Conservation (phyloP, 176 grass and related monocot genomes). For the Aegilops bicornis region DNA sequence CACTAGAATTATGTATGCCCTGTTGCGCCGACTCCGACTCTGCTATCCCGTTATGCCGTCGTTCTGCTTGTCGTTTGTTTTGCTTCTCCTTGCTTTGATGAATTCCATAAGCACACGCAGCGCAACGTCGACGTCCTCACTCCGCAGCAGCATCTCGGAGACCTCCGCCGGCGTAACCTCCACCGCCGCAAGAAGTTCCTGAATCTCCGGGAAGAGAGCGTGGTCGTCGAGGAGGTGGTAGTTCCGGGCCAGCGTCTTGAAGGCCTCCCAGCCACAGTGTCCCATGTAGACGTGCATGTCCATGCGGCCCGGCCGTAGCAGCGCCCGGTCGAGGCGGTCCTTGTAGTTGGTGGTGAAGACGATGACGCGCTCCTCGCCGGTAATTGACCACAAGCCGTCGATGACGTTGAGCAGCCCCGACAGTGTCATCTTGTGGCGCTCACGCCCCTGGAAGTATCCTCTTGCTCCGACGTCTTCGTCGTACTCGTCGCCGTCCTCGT, state of each 20-base stretch:
- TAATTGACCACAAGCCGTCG: conserved; percentile 40
- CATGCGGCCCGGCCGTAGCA: conserved; percentile 51
- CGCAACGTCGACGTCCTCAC: neutral
- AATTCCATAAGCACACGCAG: neutral
- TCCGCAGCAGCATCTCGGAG: conserved; percentile 36
- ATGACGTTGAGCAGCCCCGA: conserved; percentile 38
- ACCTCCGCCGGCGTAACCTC: conserved; percentile 33
- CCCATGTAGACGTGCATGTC: conserved; percentile 72
- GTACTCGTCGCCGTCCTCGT: neutral
- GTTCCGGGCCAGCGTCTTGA: conserved; percentile 40
- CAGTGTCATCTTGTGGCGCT: neutral
- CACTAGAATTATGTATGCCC: too few species aligned
- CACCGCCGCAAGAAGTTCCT: neutral
- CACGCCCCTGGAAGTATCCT: neutral
- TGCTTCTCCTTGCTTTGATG: neutral
- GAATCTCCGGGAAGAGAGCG: conserved; percentile 24
- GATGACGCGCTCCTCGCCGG: conserved; percentile 73
- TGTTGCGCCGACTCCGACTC: too few species aligned
- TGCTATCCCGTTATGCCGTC: too few species aligned
- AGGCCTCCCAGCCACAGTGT: conserved; percentile 38
- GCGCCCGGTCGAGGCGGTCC: too few species aligned
- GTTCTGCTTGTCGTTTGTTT: too few species aligned
- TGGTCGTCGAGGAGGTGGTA: conserved; percentile 37
- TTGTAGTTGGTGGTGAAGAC: conserved; percentile 45
- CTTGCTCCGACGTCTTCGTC: neutral